Evolutionary conservation across 208 protist genomes (phyloP), one percentile per base, ranked within the genome.

Genomic region (Blastocrithidia nonstop): DNA sequence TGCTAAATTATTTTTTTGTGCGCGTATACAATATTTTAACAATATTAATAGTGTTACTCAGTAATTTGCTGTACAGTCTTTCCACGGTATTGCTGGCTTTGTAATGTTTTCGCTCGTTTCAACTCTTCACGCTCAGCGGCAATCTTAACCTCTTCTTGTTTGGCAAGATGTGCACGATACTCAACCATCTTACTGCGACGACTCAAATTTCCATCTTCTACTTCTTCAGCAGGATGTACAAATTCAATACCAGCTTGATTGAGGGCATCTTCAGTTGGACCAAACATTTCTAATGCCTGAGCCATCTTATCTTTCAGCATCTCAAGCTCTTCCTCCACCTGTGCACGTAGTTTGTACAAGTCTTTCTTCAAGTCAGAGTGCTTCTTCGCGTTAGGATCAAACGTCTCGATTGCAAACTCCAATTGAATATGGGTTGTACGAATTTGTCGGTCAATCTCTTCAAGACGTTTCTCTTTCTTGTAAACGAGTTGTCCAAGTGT

Each of bases 121-220:
- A 85, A 59, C 54, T 79, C 74, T 71, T 80, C 71, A 51, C 68
- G 63, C 66, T 86, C 71, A 4, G 77, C 73, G 15, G 73, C 77
- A 45, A 81, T 72, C 62, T 72, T 72, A 45, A 87, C 72, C 64
- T 87, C 77, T 44, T 82, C 69, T 48, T 75, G 67, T 56, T 81
- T 86, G 32, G 76, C 49, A 26, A 86, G 52, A 57, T 81, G 69
- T 6, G 76, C 66, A 42, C 64, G 58, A 71, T 85, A 85, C 64
- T 79, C 70, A 28, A 85, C 67, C 59, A 85, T 85, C 61, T 80
- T 76, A 59, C 66, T 74, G 59, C 75, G 70, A 24, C 75, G 68
- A 31, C 52, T 67, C 29, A 85, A 61, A 37, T 75, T 60, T 29
- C 60, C 66, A 42, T 85, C 75, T 45, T 85, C 61, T 52, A 66